These are phyloP conservation scores for Nepenthes mirabilis DNA, from an alignment of 148 eudicot species.

Conservation along the genomic window DNA sequence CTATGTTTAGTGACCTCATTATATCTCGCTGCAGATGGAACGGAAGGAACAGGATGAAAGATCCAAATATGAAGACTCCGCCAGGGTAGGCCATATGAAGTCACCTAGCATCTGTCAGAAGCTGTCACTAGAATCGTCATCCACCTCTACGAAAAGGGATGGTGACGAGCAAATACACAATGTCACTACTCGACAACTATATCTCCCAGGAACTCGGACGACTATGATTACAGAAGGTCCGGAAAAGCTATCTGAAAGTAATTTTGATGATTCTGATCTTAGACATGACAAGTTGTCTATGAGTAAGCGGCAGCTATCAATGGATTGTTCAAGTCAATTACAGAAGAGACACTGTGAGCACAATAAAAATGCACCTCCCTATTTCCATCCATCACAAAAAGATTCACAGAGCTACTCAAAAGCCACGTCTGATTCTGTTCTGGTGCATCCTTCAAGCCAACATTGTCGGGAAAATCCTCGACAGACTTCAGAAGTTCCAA, in stretches of 20 bases:
- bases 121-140: constrained; percentile 17
- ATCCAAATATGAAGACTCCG: not conserved
- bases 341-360: not conserved
- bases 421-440: not conserved
- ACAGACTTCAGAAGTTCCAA: not conserved
- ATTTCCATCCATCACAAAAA: too few relatives aligned
- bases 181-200: not conserved
- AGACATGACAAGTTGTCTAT: constrained; percentile 3
- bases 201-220: not conserved
- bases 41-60: constrained; percentile 4
- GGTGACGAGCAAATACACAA: constrained; percentile 5
- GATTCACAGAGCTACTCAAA: too few relatives aligned
- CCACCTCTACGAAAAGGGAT: constrained; percentile 5
- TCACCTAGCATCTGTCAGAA: constrained; percentile 8
- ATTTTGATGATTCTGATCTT: constrained; percentile 2
- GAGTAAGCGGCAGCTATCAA: constrained; percentile 15
- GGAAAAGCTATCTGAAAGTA: constrained; percentile 1
- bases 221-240: constrained; percentile 6
- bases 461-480: not conserved
- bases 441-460: not conserved
- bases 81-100: constrained; percentile 5
- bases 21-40: constrained; percentile 14
- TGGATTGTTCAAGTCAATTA: not conserved
- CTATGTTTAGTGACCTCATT: not conserved
- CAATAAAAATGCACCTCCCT: not conserved